Conservation (phyloP, 2,329 filamentous ascomycete genomes). For the Colletotrichum simmondsii region DNA sequence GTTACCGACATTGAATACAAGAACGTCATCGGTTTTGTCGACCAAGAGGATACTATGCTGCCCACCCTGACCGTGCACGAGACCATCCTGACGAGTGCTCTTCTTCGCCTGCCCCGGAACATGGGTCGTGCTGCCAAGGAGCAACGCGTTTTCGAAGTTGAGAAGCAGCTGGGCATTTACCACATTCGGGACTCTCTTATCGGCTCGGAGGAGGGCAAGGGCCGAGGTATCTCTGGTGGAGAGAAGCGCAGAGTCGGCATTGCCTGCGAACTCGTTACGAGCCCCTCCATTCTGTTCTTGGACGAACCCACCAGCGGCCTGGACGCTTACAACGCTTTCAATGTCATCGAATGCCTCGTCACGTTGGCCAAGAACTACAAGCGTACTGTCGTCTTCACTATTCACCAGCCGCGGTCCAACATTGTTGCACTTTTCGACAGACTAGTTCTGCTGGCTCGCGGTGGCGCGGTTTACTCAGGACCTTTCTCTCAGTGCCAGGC, state of each 20-base stretch:
- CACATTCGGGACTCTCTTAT: slow-evolving; percentile 96
- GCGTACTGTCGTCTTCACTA: slow-evolving; percentile 96
- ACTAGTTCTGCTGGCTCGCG: slow-evolving; percentile 89
- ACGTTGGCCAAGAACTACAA: slow-evolving; percentile 96
- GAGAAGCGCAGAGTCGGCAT: slow-evolving; percentile 97
- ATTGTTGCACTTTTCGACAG: slow-evolving; percentile 98
- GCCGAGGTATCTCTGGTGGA: slow-evolving; percentile 94
- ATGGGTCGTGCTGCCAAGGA: slow-evolving; percentile 93
- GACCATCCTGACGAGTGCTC: slow-evolving; percentile 93
- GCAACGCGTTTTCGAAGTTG: slow-evolving; percentile 90
- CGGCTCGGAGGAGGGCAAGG: slow-evolving; percentile 93
- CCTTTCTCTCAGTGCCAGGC: slow-evolving; percentile 88
- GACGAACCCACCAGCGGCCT: slow-evolving; percentile 97
- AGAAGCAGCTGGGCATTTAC: slow-evolving; percentile 93
- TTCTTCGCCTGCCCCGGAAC: slow-evolving; percentile 89
- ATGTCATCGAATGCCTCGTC: slow-evolving; percentile 95
- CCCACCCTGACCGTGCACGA: slow-evolving; percentile 97
- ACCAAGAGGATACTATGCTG: slow-evolving; percentile 97
- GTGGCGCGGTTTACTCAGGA: slow-evolving; percentile 92
- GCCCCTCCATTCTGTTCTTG: slow-evolving; percentile 94
- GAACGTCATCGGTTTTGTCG: slow-evolving; percentile 94
- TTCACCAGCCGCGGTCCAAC: slow-evolving; percentile 97
- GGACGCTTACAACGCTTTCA: slow-evolving; percentile 97
- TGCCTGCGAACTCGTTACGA: slow-evolving; percentile 96
- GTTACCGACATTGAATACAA: slow-evolving; percentile 87